Percentiles rank a stretch among this genome's conserved stretches.
phyloP scores from a whole-genome alignment of 495 filamentous ascomycete genomes.

The Aspergillus conjunctus region DNA sequence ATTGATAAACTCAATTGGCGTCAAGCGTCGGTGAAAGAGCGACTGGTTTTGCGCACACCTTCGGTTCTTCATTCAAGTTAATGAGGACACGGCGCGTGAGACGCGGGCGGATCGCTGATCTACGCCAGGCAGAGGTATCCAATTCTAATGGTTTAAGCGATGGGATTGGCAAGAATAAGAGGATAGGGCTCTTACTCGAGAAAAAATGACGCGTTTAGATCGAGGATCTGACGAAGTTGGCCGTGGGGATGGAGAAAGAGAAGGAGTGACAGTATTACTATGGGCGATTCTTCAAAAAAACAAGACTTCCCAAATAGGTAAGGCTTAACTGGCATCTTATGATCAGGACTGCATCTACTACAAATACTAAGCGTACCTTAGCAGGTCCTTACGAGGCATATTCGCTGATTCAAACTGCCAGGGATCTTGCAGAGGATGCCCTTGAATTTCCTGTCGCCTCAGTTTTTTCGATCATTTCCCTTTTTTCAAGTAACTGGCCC shows the following conservation, averaged over 20 bases:
- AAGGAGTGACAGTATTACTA: constrained; percentile 4
- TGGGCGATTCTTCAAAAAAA: constrained; percentile 1
- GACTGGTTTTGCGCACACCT: background rate
- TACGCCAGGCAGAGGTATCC: constrained; percentile 3
- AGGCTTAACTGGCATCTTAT: constrained; percentile 9
- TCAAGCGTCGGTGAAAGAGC: constrained; percentile 9
- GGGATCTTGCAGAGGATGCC: background rate
- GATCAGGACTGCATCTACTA: background rate
- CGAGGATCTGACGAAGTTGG: background rate
- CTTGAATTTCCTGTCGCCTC: background rate
- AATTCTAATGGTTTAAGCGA: background rate
- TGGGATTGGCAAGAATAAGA: background rate
- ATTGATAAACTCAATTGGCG: background rate
- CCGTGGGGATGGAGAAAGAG: constrained; percentile 3
- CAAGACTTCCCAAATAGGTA: constrained; percentile 17
- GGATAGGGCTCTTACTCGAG: background rate
- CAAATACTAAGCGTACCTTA: background rate
- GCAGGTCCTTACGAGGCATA: too few relatives aligned
- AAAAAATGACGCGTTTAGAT: constrained; percentile 9
- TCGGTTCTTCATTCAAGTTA: background rate
- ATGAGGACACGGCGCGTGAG: constrained; percentile 7
- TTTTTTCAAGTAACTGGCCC: background rate
- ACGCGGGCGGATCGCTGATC: constrained; percentile 8
- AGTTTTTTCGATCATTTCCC: background rate
- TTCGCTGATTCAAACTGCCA: background rate